phyloP scores from a whole-genome alignment of 1,284 basidiomycete genomes.

The Hemileccinum hortonii region DNA sequence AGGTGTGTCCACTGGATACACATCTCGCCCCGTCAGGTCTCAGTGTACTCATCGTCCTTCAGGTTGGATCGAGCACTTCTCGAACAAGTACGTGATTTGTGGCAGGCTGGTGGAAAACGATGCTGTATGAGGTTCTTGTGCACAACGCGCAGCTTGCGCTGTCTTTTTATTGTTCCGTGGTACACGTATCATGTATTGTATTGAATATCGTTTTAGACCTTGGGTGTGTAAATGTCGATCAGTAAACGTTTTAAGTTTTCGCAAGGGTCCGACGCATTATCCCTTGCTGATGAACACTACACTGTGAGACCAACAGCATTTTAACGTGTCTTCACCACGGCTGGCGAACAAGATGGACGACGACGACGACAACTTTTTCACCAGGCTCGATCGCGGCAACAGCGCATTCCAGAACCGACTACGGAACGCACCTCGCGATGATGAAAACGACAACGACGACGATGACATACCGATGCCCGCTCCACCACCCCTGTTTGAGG shows the following conservation, averaged over 20 bases:
- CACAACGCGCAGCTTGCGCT: background rate
- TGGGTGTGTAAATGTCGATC: too few relatives aligned
- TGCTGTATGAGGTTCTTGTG: conserved; percentile 31
- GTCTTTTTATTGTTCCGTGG: background rate
- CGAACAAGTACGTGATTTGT: conserved; percentile 83
- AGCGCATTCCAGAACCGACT: conserved; percentile 29
- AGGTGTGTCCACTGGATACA: conserved; percentile 42
- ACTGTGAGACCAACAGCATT: background rate
- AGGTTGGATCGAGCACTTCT: conserved; percentile 91
- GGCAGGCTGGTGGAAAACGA: conserved; percentile 81
- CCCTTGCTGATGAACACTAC: background rate
- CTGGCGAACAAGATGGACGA: conserved; percentile 19
- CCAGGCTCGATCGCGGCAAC: conserved; percentile 18
- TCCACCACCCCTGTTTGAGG: conserved; percentile 16
- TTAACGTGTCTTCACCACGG: background rate
- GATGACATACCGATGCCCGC: conserved; percentile 21
- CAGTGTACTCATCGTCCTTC: conserved; percentile 2
- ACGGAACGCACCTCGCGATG: conserved; percentile 25
- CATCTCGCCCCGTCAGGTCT: background rate
- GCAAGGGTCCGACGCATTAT: too few relatives aligned
- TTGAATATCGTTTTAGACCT: conserved; percentile 2
- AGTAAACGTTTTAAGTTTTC: too few relatives aligned
- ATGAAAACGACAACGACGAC: conserved; percentile 6
- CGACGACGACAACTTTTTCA: conserved; percentile 33
- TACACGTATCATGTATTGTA: conserved; percentile 16